phyloP scores from a whole-genome alignment of 2,329 filamentous ascomycete genomes.

The Verticillium klebahnii region DNA sequence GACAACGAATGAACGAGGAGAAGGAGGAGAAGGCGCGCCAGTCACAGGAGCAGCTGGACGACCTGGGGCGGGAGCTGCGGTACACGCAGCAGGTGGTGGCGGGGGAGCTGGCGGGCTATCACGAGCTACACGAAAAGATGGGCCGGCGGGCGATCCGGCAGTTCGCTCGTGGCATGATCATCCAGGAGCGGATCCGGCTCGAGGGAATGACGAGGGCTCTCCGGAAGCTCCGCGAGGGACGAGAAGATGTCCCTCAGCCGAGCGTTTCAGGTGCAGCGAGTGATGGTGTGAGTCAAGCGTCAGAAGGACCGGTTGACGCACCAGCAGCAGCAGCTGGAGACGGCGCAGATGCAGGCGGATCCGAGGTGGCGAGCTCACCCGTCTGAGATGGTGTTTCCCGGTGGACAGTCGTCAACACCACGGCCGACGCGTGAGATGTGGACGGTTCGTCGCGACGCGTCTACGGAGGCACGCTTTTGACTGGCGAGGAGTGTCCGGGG shows the following conservation, averaged over 20 bases:
- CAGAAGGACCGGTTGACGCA: background rate
- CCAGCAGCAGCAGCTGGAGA: background rate
- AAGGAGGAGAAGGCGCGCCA: conserved; percentile 74
- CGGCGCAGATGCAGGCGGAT: background rate
- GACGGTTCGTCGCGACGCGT: conserved; percentile 9
- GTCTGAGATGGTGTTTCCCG: background rate
- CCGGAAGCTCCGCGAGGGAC: conserved; percentile 48
- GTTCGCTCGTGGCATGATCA: conserved; percentile 72
- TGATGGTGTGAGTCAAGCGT: conserved; percentile 13
- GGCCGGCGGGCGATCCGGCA: conserved; percentile 70
- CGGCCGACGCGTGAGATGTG: conserved; percentile 11
- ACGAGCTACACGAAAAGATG: conserved; percentile 78
- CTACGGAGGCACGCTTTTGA: background rate
- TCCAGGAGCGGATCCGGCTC: conserved; percentile 73
- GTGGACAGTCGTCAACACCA: conserved; percentile 9
- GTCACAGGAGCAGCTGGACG: conserved; percentile 64
- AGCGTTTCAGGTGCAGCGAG: background rate
- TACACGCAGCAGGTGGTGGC: conserved; percentile 95
- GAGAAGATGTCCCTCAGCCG: background rate
- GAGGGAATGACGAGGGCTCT: conserved; percentile 78
- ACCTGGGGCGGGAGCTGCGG: conserved; percentile 74
- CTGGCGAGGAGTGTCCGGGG: background rate
- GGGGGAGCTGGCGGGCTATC: conserved; percentile 87
- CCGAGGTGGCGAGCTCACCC: conserved; percentile 5
- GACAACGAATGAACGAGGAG: conserved; percentile 77